These are phyloP conservation scores for Lachnellula subtilissima DNA, from an alignment of 2,329 filamentous ascomycete species.

Conservation along the genomic window DNA sequence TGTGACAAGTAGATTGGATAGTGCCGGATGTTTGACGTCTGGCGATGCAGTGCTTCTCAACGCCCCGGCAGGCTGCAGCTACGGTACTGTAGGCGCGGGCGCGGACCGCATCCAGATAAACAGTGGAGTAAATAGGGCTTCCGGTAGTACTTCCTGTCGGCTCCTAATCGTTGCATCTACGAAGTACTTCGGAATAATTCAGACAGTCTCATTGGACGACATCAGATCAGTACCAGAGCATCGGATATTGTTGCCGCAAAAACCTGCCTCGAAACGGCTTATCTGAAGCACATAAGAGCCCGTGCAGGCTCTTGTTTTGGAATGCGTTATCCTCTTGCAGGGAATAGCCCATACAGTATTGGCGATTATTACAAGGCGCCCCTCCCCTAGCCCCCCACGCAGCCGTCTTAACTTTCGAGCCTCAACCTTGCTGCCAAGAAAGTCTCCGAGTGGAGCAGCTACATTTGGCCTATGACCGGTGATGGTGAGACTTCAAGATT, in stretches of 20 bases:
- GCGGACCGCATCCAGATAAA: conserved; percentile 5
- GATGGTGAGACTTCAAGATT: conserved; percentile 9
- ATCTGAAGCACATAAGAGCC: neutral
- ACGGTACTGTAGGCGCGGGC: neutral
- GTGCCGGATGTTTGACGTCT: neutral
- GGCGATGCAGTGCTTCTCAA: neutral
- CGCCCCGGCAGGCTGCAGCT: neutral
- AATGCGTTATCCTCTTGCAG: neutral
- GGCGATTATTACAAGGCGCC: neutral
- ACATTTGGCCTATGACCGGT: neutral
- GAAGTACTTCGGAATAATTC: neutral
- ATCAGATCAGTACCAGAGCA: neutral
- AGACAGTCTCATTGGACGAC: neutral
- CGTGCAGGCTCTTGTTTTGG: neutral
- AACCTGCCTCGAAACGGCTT: neutral
- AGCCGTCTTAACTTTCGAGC: conserved; percentile 2
- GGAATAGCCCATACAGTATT: too few relatives aligned
- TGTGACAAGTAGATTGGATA: neutral
- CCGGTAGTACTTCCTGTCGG: conserved; percentile 1
- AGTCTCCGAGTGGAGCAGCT: neutral
- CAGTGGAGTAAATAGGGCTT: neutral
- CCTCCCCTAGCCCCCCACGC: neutral
- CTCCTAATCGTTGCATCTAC: neutral
- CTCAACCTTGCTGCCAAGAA: conserved; percentile 8
- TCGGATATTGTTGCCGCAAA: neutral